Evolutionary conservation across 176 grass and related monocot species (phyloP), one percentile per base, ranked within the genome.

Genomic region (Triticum timopheevii): DNA sequence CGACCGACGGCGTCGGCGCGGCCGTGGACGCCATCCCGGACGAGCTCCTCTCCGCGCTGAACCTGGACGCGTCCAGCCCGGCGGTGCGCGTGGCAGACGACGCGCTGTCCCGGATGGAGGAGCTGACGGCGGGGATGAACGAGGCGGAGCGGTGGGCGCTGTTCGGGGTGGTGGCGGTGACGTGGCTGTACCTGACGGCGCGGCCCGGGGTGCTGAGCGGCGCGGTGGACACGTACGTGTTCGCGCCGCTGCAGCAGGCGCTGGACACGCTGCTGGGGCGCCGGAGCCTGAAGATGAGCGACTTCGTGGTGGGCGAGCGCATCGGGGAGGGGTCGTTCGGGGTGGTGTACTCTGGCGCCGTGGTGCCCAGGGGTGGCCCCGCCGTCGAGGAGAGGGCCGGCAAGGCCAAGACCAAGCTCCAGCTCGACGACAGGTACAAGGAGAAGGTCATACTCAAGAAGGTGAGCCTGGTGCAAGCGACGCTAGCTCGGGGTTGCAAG

Each of bases 391-490:
- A 83, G 79, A 76, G 81, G 56, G 27, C 85, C 12, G 85, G 69
- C 15, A 87, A 52, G 79, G 92, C 87, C 33, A 78, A 85, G 76
- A 96, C 81, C 12, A 90, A 62, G 82, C 76, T 92, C 16, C 67
- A 77, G 83, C 49, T 87, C 56, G 93, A 98, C 78, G 90, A 84
- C 40, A 77, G 87, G 65, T 94, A 91, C 90, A 98, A 98, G 90
- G 90, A 98, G 83, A 96, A 91, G 84, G 96, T 98, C 71, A 88
- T 98, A 45, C 88, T 98, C 65, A 98, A 96, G 85, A 98, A 98
- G 95, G 95, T 93, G 71, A 63, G 66, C 10, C 0, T 52, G 49
- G 13, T 49, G 45, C 13, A 49, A 4, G 19, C 34, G 0, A 10
- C 7, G 67, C 0, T 10, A 20, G 34, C 68, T 35, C 8, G 3